These are phyloP conservation scores for Aspergillus fumigatus DNA, from an alignment of 2,329 filamentous ascomycete species.

Conservation along the genomic window DNA sequence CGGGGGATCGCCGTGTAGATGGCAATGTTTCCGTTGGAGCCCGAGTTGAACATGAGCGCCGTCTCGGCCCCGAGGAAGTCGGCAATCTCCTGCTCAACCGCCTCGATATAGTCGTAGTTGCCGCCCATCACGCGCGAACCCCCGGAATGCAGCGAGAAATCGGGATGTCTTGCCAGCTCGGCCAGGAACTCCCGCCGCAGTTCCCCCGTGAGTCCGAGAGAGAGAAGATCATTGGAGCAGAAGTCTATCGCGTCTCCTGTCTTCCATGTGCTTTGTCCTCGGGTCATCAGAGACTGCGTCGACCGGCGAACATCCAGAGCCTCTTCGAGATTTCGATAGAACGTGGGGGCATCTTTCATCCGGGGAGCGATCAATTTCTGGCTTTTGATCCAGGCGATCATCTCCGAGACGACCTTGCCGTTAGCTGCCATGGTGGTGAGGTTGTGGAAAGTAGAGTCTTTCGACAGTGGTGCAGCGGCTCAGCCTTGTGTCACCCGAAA, in stretches of 20 bases:
- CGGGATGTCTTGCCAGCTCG: constrained; percentile 31
- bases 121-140: constrained; percentile 52
- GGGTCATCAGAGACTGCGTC: neutral
- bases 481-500: neutral
- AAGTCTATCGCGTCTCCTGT: constrained; percentile 1
- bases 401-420: neutral
- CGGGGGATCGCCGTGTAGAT: constrained; percentile 51
- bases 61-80: constrained; percentile 48
- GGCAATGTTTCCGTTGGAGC: constrained; percentile 37
- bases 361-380: neutral
- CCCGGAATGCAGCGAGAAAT: constrained; percentile 36
- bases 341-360: neutral
- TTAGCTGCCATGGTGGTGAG: neutral
- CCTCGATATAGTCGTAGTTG: constrained; percentile 47
- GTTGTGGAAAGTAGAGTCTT: neutral
- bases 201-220: constrained; percentile 12
- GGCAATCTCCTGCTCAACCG: constrained; percentile 48
- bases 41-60: constrained; percentile 51
- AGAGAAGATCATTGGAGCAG: constrained; percentile 2
- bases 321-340: neutral
- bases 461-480: neutral
- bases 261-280: neutral
- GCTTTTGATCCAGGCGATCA: neutral
- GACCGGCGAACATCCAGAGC: neutral
- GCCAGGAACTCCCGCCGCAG: constrained; percentile 40